Conservation (phyloP, 2,329 filamentous ascomycete species). For the Elsinoe batatas region DNA sequence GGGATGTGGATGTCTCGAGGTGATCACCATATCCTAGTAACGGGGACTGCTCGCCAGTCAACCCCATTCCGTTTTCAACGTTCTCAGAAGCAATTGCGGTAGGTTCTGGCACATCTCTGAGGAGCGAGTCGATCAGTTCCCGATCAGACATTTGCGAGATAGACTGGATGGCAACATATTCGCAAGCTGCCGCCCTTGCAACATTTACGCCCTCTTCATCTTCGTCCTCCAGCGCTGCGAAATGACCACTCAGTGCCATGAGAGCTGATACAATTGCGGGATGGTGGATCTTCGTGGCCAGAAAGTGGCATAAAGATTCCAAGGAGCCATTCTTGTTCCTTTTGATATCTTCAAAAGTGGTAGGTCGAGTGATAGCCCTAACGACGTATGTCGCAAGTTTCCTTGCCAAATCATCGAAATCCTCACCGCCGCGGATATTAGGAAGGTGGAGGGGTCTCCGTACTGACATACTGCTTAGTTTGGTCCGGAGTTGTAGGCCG, state of each 20-base stretch:
- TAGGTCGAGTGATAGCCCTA: constrained; percentile 53
- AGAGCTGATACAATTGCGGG: constrained; percentile 62
- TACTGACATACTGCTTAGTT: background rate
- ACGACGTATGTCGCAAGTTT: constrained; percentile 57
- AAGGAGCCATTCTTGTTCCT: constrained; percentile 50
- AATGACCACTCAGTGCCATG: constrained; percentile 69
- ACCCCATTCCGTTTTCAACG: background rate
- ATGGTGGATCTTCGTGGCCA: constrained; percentile 55
- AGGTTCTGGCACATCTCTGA: constrained; percentile 55
- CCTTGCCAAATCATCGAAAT: constrained; percentile 55
- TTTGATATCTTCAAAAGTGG: constrained; percentile 63
- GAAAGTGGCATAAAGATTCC: constrained; percentile 54
- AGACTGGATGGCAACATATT: constrained; percentile 74
- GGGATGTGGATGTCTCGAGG: background rate
- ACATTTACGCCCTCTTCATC: constrained; percentile 56
- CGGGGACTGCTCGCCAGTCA: background rate
- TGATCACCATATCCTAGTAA: background rate
- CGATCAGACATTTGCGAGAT: constrained; percentile 60
- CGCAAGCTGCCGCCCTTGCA: constrained; percentile 62
- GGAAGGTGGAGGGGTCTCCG: constrained; percentile 12
- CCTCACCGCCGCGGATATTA: constrained; percentile 47
- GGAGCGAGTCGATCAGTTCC: constrained; percentile 63
- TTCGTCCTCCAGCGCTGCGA: constrained; percentile 49
- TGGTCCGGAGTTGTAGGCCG: background rate
- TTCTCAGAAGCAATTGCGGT: background rate